Base-by-base conservation (phyloP, 768 basidiomycete species). In the Macrocybe gigantea region DNA sequence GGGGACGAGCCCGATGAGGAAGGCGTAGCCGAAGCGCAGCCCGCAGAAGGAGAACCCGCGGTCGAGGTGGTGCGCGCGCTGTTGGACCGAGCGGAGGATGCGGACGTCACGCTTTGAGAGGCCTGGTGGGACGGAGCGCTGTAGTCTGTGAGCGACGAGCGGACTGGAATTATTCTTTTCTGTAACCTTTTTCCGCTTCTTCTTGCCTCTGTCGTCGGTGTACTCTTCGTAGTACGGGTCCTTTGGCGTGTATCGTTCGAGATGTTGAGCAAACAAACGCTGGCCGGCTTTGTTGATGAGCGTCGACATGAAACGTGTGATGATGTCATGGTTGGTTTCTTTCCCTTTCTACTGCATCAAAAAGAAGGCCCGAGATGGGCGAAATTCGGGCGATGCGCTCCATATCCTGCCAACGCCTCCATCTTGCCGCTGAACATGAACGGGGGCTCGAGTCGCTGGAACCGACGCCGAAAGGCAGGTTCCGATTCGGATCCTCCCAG, bases 1-100 rank as follows among this genome's bases (percentile, higher is more conserved):
- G 6, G 89, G 89, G 39, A 92, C 61, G 12, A 88, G 71, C 0
- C 85, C 84, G 60, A 93, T 85, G 57, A 89, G 62, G 66, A 91
- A 87, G 1, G 89, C 80, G 85, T 85, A 93, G 0, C 93, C 93
- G 50, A 95, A 92, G 9, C 81, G 79, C 45, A 94, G 60, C 7
- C 93, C 91, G 51, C 83, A 86, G 1, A 95, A 31, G 38, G 61
- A 72, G 71, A 96, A 89, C 2, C 88, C 83, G 64, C 90, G 93
- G 68, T 96, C 93, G 47, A 96, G 83, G 60, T 84, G 80, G 56
- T 88, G 88, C 1, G 91, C 92, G 5, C 91, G 74, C 33, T 75
- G 73, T 58, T 88, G 80, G 32, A 96, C 81, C 13, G 82, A 78
- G 54, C 76, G 77, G 37, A 96, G 72, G 43, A 93, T 83, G 42